A percentile compares a stretch with the other conserved stretches of the same genome.
phyloP scores from a whole-genome alignment of 2,329 filamentous ascomycete species.

The Corynespora cassiicola region DNA sequence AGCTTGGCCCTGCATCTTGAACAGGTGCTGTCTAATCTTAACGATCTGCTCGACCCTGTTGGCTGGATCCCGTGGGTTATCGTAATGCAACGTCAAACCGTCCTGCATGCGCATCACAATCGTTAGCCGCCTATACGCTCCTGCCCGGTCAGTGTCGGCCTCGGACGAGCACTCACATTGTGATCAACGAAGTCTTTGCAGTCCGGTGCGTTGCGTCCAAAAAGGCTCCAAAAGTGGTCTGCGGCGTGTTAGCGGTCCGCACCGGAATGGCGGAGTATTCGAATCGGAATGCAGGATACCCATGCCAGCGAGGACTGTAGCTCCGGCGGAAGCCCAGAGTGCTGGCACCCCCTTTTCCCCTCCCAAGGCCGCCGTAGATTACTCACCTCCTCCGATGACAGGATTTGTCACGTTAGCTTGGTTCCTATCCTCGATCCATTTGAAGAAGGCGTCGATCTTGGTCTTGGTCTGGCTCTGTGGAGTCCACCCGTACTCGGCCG shows the following conservation, averaged over 20 bases:
- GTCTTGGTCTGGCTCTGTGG: constrained; percentile 28
- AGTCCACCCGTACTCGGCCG: constrained; percentile 57
- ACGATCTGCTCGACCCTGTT: constrained; percentile 47
- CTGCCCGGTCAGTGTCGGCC: background rate
- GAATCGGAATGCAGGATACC: no score
- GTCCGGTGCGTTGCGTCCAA: constrained; percentile 53
- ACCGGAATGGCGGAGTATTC: background rate
- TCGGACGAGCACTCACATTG: constrained; percentile 15
- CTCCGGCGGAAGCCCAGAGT: no score
- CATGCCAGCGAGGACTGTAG: no score
- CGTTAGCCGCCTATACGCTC: background rate
- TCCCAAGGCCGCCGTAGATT: background rate
- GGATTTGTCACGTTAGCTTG: constrained; percentile 18
- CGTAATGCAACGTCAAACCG: constrained; percentile 55
- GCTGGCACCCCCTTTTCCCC: no score
- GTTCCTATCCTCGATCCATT: constrained; percentile 46
- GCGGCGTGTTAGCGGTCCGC: constrained; percentile 1
- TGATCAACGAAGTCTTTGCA: constrained; percentile 56
- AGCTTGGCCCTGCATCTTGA: constrained; percentile 46
- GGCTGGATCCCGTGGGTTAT: constrained; percentile 50
- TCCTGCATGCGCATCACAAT: constrained; percentile 41
- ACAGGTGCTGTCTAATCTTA: constrained; percentile 53
- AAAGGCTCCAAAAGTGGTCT: constrained; percentile 41
- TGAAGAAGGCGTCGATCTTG: constrained; percentile 50
- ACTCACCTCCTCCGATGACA: constrained; percentile 46